Percentiles rank a stretch among this genome's conserved stretches.
These are phyloP conservation scores for Entrophospora sp. DNA, from an alignment of 192 early-diverging fungal genomes.

Conservation along the genomic window DNA sequence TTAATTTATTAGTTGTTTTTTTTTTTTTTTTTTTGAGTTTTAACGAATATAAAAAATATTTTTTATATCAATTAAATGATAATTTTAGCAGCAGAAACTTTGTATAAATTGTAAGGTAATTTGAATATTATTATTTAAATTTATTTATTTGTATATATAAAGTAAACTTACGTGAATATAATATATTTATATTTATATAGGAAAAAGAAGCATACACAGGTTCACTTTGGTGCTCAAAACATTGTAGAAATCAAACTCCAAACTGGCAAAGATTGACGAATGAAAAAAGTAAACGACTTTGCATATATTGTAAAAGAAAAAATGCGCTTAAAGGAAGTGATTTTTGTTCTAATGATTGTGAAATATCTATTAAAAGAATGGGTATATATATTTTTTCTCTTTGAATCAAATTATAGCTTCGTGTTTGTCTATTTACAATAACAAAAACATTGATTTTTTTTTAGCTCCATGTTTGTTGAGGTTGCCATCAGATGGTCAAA, in stretches of 20 bases:
- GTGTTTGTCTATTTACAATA: neutral
- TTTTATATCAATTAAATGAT: too few species aligned
- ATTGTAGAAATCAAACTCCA: constrained; percentile 7
- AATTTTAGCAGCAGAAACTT: too few species aligned
- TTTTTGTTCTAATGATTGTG: constrained; percentile 1
- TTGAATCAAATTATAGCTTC: neutral
- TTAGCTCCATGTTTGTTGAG: neutral
- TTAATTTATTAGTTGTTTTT: too few species aligned
- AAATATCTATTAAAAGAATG: neutral
- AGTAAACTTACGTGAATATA: too few species aligned
- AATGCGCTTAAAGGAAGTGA: neutral
- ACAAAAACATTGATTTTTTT: neutral
- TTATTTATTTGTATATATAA: too few species aligned
- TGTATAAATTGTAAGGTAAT: too few species aligned
- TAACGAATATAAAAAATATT: too few species aligned
- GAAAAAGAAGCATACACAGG: too few species aligned
- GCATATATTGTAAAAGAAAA: neutral
- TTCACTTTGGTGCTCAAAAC: constrained; percentile 17
- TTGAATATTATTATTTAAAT: too few species aligned
- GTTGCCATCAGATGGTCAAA: neutral
- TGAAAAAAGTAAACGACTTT: neutral
- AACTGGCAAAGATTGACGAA: neutral
- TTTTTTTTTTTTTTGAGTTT: too few species aligned
- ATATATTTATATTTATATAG: too few species aligned
- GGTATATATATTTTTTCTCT: neutral